These are phyloP conservation scores for Dalechampia spathulata DNA, from an alignment of 441 rosid species.

Conservation along the genomic window DNA sequence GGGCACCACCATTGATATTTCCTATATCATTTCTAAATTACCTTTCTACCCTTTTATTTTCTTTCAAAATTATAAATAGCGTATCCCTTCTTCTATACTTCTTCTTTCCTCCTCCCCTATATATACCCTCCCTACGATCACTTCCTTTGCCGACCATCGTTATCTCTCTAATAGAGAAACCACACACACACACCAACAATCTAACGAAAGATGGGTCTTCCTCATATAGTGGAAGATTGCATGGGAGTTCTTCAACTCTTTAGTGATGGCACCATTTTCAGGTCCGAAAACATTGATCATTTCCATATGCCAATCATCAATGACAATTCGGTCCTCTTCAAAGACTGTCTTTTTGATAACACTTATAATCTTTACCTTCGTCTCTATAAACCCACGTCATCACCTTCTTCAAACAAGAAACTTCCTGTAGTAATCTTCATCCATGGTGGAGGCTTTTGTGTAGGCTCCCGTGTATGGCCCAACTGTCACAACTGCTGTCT, in stretches of 20 bases:
- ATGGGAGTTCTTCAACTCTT: conserved; percentile 58
- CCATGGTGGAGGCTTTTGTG: conserved; percentile 85
- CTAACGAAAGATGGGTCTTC: no score
- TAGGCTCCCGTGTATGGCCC: conserved; percentile 71
- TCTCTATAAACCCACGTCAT: conserved; percentile 49
- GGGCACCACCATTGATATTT: no score
- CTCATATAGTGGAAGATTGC: conserved; percentile 65
- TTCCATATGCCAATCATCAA: conserved; percentile 29
- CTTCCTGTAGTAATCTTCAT: conserved; percentile 50
- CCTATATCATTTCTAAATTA: no score
- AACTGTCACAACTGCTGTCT: conserved; percentile 60
- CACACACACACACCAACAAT: no score
- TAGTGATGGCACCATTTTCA: conserved; percentile 60
- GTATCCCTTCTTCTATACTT: no score
- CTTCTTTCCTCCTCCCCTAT: no score
- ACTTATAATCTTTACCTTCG: conserved; percentile 56
- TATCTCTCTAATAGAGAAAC: no score
- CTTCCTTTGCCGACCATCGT: no score
- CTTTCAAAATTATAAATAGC: no score
- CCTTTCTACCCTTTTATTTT: no score
- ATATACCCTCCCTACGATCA: no score
- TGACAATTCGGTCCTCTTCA: conserved; percentile 40
- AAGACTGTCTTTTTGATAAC: conserved; percentile 51
- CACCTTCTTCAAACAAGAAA: background rate
- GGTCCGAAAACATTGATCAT: conserved; percentile 34